Conservation (phyloP, 306 rosid species). For the Ochetophila trinervis region DNA sequence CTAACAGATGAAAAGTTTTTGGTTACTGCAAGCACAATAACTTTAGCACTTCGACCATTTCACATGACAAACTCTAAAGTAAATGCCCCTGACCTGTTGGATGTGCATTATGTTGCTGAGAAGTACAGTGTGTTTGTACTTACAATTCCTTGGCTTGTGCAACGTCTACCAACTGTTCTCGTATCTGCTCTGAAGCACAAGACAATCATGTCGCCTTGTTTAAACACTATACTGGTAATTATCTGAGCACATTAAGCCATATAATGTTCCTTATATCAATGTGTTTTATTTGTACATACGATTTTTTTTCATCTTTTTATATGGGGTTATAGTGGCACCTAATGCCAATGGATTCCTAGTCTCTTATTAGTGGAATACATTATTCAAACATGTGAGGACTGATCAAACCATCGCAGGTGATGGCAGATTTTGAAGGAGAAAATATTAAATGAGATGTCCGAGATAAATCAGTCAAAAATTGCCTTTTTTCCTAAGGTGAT, state of each 20-base stretch:
- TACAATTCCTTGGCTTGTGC: constrained; percentile 76
- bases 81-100: constrained; percentile 36
- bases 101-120: constrained; percentile 52
- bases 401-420: constrained; percentile 88
- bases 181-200: constrained; percentile 85
- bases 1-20: constrained; percentile 60
- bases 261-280: not conserved
- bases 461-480: constrained; percentile 42
- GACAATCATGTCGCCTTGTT: constrained; percentile 72
- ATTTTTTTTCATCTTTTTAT: not conserved
- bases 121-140: constrained; percentile 55
- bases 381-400: constrained; percentile 65
- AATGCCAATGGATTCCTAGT: constrained; percentile 15
- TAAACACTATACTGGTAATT: constrained; percentile 75
- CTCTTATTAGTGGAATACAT: constrained; percentile 1
- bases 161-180: constrained; percentile 71
- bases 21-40: constrained; percentile 80
- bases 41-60: constrained; percentile 83
- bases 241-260: constrained; percentile 3
- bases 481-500: constrained; percentile 43
- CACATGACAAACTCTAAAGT: constrained; percentile 40
- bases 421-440: constrained; percentile 88
- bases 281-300: not conserved
- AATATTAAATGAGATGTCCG: constrained; percentile 56
- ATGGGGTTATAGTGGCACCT: not conserved